Conservation (phyloP, 2,329 filamentous ascomycete species). For the Dothidotthia symphoricarpi region DNA sequence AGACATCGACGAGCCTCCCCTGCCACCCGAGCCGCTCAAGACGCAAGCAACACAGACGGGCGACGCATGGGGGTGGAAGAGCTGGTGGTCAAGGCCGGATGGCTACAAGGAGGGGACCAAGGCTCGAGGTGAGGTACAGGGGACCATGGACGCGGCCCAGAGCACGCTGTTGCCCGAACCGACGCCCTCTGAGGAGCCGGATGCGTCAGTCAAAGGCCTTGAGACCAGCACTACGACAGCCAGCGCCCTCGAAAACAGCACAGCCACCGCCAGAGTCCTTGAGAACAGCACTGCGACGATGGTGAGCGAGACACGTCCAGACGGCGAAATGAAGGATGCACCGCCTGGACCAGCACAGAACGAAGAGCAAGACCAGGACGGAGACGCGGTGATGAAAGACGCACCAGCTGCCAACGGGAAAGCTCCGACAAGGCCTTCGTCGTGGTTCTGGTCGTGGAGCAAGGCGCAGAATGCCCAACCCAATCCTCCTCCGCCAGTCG, state of each 20-base stretch:
- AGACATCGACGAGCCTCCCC: slow-evolving; percentile 38
- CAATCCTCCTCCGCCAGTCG: slow-evolving; percentile 18
- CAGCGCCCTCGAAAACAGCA: too few relatives aligned
- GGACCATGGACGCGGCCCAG: slow-evolving; percentile 39
- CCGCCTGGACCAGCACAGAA: slow-evolving; percentile 2
- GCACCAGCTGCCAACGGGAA: slow-evolving; percentile 8
- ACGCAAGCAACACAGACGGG: slow-evolving; percentile 15
- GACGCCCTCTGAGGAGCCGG: slow-evolving; percentile 38
- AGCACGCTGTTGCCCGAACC: slow-evolving; percentile 43
- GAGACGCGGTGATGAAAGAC: slow-evolving; percentile 19
- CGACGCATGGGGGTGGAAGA: slow-evolving; percentile 41
- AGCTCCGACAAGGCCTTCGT: slow-evolving; percentile 23
- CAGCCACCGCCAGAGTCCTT: too few relatives aligned
- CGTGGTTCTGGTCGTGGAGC: slow-evolving; percentile 54
- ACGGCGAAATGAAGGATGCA: slow-evolving; percentile 23
- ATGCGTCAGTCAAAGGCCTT: slow-evolving; percentile 27
- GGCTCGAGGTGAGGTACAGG: slow-evolving; percentile 24
- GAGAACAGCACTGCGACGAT: not conserved
- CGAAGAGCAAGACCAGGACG: too few relatives aligned
- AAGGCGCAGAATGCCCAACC: slow-evolving; percentile 45
- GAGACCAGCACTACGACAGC: slow-evolving; percentile 6
- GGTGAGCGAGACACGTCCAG: slow-evolving; percentile 5
- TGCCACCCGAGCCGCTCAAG: slow-evolving; percentile 45
- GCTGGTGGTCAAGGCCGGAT: slow-evolving; percentile 54
- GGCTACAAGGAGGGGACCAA: slow-evolving; percentile 45